phyloP scores from a whole-genome alignment of 768 basidiomycete genomes.

The Leccinum olivaceopallidum region DNA sequence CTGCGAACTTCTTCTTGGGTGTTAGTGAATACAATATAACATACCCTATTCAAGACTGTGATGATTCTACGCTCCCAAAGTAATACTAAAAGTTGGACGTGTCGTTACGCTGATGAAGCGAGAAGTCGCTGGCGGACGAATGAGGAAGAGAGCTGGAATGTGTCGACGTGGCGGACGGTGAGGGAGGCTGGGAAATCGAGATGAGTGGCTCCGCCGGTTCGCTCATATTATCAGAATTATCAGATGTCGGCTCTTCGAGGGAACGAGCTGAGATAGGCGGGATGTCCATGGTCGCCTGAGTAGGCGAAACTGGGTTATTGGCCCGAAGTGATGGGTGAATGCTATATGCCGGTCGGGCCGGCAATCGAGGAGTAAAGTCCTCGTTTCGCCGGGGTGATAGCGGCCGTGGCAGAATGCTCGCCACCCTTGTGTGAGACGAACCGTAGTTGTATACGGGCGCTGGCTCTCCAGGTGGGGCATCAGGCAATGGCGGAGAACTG shows the following conservation, averaged over 20 bases:
- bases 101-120: conserved; percentile 11
- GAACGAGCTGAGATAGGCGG: conserved; percentile 30
- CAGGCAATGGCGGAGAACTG: conserved; percentile 69
- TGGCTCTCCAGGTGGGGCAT: conserved; percentile 67
- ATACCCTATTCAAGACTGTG: too few species aligned
- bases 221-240: conserved; percentile 9
- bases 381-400: conserved; percentile 38
- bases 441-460: conserved; percentile 61
- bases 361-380: conserved; percentile 75
- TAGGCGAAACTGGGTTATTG: conserved; percentile 48
- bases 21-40: too few species aligned
- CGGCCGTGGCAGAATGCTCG: conserved; percentile 41
- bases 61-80: not conserved
- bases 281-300: conserved; percentile 37
- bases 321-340: conserved; percentile 76
- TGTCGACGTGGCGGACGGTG: conserved; percentile 19
- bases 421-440: conserved; percentile 67
- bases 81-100: conserved; percentile 17
- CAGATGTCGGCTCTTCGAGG: conserved; percentile 23
- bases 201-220: conserved; percentile 9
- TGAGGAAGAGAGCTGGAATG: conserved; percentile 17
- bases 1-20: too few species aligned
- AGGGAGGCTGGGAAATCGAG: conserved; percentile 18
- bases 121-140: conserved; percentile 7
- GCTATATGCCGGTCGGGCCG: conserved; percentile 65